These are phyloP conservation scores for Metschnikowia gelsemii DNA, from an alignment of 805 yeast genomes.

Conservation along the genomic window DNA sequence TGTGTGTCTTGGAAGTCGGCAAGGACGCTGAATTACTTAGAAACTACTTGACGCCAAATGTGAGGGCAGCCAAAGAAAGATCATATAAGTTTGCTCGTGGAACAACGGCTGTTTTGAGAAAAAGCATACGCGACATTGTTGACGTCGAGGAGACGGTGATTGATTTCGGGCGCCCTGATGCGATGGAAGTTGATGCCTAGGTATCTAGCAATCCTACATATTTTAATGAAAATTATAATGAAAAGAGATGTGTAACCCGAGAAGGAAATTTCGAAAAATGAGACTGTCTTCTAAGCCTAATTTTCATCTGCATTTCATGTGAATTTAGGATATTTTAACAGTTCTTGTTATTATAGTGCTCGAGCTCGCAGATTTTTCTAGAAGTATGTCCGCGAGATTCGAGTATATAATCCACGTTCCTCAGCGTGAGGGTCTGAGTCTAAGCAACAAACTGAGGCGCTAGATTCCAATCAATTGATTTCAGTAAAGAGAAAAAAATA, in stretches of 20 bases:
- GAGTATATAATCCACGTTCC: too few species aligned
- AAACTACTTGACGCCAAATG: constrained; percentile 89
- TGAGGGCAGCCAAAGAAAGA: constrained; percentile 75
- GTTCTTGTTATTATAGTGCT: too few species aligned
- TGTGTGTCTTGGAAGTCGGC: constrained; percentile 94
- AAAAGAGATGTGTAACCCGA: neutral
- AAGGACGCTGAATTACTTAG: constrained; percentile 82
- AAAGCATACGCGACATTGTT: constrained; percentile 61
- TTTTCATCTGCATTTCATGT: too few species aligned
- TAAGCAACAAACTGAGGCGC: too few species aligned
- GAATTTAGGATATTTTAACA: too few species aligned
- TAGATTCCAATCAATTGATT: neutral
- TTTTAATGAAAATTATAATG: neutral
- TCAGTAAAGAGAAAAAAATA: neutral
- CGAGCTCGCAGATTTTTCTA: constrained; percentile 10
- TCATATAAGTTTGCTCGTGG: constrained; percentile 88
- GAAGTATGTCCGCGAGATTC: too few species aligned
- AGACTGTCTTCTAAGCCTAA: too few species aligned
- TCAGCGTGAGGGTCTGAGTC: too few species aligned
- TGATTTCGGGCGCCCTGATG: constrained; percentile 34
- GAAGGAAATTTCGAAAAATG: too few species aligned
- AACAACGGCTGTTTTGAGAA: constrained; percentile 82
- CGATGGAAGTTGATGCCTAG: constrained; percentile 46
- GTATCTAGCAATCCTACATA: neutral
- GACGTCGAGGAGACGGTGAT: constrained; percentile 67